phyloP scores from a whole-genome alignment of 1,284 basidiomycete species.

The Rhodotorula sp. region DNA sequence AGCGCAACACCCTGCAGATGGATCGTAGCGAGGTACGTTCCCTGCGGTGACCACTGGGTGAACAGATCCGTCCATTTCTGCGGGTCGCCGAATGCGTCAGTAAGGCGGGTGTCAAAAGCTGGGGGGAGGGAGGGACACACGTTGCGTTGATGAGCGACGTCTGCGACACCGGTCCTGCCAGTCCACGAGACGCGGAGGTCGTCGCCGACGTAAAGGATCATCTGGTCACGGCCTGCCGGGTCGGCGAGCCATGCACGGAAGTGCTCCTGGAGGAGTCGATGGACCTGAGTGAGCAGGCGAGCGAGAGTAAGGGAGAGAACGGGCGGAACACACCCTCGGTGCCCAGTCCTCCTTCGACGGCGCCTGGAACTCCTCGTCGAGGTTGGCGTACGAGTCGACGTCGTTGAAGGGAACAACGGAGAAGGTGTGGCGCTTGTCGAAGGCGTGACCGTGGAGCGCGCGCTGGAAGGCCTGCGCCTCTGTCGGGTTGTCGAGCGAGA shows the following conservation, averaged over 20 bases:
- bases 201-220: slow-evolving; percentile 88
- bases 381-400: slow-evolving; percentile 75
- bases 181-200: slow-evolving; percentile 93
- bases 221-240: slow-evolving; percentile 88
- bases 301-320: slow-evolving; percentile 5
- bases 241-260: slow-evolving; percentile 93
- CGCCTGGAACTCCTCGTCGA: slow-evolving; percentile 82
- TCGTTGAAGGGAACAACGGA: slow-evolving; percentile 87
- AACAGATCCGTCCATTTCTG: slow-evolving; percentile 97
- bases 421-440: slow-evolving; percentile 91
- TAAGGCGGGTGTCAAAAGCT: no score
- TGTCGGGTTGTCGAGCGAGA: slow-evolving; percentile 78
- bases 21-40: slow-evolving; percentile 89
- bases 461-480: slow-evolving; percentile 78
- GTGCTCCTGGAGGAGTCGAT: slow-evolving; percentile 67
- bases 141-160: slow-evolving; percentile 70
- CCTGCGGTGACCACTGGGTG: slow-evolving; percentile 94
- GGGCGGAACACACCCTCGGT: slow-evolving; percentile 62
- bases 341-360: slow-evolving; percentile 75
- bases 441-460: slow-evolving; percentile 79
- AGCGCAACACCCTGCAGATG: slow-evolving; percentile 94
- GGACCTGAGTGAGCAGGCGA: background rate
- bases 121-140: slow-evolving; percentile 53
- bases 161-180: slow-evolving; percentile 81
- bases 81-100: background rate